Percentiles rank a stretch among this genome's conserved stretches.
phyloP scores from a whole-genome alignment of 176 grass and related monocot genomes.

The Thalia dealbata region DNA sequence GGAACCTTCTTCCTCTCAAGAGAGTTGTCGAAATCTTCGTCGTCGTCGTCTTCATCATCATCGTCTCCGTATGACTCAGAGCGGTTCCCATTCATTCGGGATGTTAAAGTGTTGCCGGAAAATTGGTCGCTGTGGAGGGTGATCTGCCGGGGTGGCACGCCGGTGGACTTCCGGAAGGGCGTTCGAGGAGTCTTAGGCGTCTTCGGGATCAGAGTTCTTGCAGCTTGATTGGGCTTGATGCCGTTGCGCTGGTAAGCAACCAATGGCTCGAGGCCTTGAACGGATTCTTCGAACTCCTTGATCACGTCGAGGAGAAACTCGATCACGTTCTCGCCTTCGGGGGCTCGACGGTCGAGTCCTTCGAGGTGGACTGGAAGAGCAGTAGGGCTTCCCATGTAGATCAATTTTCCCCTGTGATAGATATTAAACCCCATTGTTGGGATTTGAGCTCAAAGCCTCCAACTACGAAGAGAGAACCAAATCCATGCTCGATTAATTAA shows the following conservation, averaged over 20 bases:
- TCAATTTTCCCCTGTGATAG: slow-evolving; percentile 42
- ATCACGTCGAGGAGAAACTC: slow-evolving; percentile 66
- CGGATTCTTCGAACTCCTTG: slow-evolving; percentile 65
- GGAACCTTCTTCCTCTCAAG: slow-evolving; percentile 37
- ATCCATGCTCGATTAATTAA: too few species aligned
- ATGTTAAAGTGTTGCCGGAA: slow-evolving; percentile 22
- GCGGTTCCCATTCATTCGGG: slow-evolving; percentile 28
- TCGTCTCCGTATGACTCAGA: slow-evolving; percentile 26
- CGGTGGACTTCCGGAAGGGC: slow-evolving; percentile 39
- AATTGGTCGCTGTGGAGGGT: slow-evolving; percentile 55
- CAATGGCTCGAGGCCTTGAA: slow-evolving; percentile 45
- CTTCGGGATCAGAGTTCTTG: slow-evolving; percentile 32
- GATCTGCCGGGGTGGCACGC: slow-evolving; percentile 27
- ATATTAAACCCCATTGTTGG: neutral
- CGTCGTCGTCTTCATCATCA: slow-evolving; percentile 23
- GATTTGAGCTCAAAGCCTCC: too few species aligned
- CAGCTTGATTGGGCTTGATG: slow-evolving; percentile 34
- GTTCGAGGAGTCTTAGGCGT: slow-evolving; percentile 42
- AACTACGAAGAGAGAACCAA: too few species aligned
- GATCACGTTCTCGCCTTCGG: slow-evolving; percentile 65
- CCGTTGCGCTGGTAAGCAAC: slow-evolving; percentile 60
- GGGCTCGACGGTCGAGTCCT: slow-evolving; percentile 44
- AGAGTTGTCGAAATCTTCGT: slow-evolving; percentile 46
- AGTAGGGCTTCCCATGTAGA: slow-evolving; percentile 41
- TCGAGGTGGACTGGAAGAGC: slow-evolving; percentile 37